phyloP scores from a whole-genome alignment of 257 asterid genomes.

The Catharanthus roseus region DNA sequence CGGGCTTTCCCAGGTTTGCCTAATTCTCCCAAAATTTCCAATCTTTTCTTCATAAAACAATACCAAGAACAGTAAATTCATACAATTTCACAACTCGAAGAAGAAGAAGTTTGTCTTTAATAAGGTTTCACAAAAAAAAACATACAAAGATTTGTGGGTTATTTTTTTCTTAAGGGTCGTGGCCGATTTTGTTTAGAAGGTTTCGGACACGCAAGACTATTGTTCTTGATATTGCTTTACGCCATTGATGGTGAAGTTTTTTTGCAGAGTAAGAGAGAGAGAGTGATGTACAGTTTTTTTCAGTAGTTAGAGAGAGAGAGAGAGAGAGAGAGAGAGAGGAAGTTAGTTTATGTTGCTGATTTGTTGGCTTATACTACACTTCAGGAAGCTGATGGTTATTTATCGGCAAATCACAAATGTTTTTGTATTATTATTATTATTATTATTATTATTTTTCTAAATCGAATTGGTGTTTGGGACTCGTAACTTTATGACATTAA shows the following conservation, averaged over 20 bases:
- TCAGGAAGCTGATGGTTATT: constrained; percentile 21
- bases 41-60: constrained; percentile 12
- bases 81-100: background rate
- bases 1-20: constrained; percentile 92
- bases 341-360: constrained; percentile 13
- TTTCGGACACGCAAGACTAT: constrained; percentile 52
- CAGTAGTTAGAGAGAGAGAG: constrained; percentile 3
- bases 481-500: too few relatives aligned
- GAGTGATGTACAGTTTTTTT: constrained; percentile 1
- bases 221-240: constrained; percentile 35
- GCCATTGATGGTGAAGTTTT: constrained; percentile 54
- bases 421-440: too few relatives aligned
- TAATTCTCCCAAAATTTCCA: constrained; percentile 4
- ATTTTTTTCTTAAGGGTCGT: constrained; percentile 5
- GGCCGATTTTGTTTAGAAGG: constrained; percentile 24
- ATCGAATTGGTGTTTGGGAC: too few relatives aligned
- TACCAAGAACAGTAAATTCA: background rate
- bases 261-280: constrained; percentile 9
- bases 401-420: constrained; percentile 8
- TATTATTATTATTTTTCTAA: too few relatives aligned
- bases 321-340: background rate
- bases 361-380: constrained; percentile 52
- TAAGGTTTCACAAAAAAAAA: background rate
- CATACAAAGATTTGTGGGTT: background rate
- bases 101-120: background rate